Evolutionary conservation across 1,139 yeast genomes (phyloP).

Genomic region (Protomyces inouyei): DNA sequence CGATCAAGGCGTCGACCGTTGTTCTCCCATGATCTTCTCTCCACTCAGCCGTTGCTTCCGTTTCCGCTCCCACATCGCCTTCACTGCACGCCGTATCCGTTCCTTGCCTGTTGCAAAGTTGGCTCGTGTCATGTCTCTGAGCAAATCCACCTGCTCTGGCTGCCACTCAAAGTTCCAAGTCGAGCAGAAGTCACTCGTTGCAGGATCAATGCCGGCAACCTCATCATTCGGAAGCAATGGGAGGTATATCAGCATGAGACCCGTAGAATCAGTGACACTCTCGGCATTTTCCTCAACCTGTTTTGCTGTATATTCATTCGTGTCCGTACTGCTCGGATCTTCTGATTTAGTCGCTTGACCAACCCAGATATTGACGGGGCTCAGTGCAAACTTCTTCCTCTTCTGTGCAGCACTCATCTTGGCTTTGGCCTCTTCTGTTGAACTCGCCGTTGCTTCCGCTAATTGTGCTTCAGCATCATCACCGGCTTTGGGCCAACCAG

Average conservation of each 20-base stretch:
- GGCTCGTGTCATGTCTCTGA: constrained; percentile 38
- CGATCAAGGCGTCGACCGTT: not conserved
- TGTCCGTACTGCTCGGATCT: not conserved
- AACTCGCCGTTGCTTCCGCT: not conserved
- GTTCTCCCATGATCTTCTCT: not conserved
- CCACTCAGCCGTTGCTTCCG: constrained; percentile 25
- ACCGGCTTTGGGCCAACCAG: constrained; percentile 29
- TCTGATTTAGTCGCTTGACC: constrained; percentile 16
- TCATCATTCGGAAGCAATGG: constrained; percentile 33
- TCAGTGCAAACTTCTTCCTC: not conserved
- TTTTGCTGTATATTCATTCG: constrained; percentile 3
- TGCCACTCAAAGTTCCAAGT: constrained; percentile 35
- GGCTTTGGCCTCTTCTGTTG: not conserved
- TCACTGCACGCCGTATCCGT: constrained; percentile 31
- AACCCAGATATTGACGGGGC: constrained; percentile 17
- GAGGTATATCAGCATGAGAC: constrained; percentile 34
- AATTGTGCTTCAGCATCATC: constrained; percentile 1
- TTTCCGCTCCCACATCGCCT: constrained; percentile 32
- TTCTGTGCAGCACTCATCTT: not conserved
- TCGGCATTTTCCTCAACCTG: constrained; percentile 3
- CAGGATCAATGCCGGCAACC: constrained; percentile 34
- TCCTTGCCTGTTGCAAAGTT: constrained; percentile 33
- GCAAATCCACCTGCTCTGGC: constrained; percentile 36
- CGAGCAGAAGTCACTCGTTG: constrained; percentile 31
- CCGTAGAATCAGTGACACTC: constrained; percentile 17